Conservation (phyloP, 106 monocot species). For the Xerophyta viscosa region DNA sequence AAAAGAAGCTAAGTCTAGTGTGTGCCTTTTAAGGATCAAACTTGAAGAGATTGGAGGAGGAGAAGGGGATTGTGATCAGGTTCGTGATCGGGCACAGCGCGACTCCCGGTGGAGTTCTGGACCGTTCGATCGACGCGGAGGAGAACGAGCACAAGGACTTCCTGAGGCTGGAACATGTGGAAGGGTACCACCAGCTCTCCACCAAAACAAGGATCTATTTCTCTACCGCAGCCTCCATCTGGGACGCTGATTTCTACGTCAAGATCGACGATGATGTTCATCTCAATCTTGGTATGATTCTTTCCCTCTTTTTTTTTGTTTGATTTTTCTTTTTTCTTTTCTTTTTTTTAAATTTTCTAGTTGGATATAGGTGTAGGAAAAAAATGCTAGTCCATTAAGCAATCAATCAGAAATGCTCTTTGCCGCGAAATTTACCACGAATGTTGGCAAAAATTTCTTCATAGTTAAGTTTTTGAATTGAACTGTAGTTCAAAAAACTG, state of each 20-base stretch:
- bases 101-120: conserved; percentile 84
- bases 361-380: too few species aligned
- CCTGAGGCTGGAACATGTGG: conserved; percentile 94
- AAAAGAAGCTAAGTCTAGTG: too few species aligned
- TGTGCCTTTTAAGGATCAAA: conserved; percentile 55
- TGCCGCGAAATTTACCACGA: too few species aligned
- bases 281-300: conserved; percentile 55
- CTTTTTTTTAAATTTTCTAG: neutral
- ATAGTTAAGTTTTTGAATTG: too few species aligned
- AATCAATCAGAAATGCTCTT: too few species aligned
- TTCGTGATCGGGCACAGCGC: conserved; percentile 97
- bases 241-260: conserved; percentile 96
- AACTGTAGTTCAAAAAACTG: too few species aligned
- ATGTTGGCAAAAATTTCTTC: too few species aligned
- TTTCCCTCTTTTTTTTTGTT: neutral
- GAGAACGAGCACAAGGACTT: conserved; percentile 84
- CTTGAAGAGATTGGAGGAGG: conserved; percentile 55
- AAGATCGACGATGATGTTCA: conserved; percentile 96
- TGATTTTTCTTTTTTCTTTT: neutral
- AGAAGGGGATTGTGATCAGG: conserved; percentile 86
- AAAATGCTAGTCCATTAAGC: too few species aligned
- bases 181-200: conserved; percentile 92
- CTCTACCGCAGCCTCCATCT: conserved; percentile 69
- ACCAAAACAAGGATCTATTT: conserved; percentile 95
- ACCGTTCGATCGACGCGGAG: conserved; percentile 88